Conservation (phyloP, 352 stramenopile genomes). For the Phytophthora gonapodyides region DNA sequence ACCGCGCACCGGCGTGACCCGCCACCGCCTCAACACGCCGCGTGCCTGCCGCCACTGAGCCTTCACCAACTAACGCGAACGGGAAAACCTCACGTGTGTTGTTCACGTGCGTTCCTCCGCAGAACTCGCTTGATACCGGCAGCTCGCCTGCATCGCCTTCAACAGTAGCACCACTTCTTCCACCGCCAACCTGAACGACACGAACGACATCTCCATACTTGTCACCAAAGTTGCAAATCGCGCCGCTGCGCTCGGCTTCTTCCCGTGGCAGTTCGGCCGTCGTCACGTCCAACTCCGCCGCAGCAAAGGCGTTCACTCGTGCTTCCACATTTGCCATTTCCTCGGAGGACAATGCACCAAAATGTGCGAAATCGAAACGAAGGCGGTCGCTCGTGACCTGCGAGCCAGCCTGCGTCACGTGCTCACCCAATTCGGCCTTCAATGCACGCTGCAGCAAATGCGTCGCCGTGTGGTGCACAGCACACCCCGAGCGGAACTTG, state of each 20-base stretch:
- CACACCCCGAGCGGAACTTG: constrained; percentile 53
- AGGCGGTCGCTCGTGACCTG: constrained; percentile 64
- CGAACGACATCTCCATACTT: constrained; percentile 84
- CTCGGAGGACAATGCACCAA: constrained; percentile 64
- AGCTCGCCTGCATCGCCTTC: not conserved
- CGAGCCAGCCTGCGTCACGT: constrained; percentile 77
- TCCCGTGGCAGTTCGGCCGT: constrained; percentile 50
- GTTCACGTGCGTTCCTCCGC: constrained; percentile 71
- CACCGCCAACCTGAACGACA: constrained; percentile 63
- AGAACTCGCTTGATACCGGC: constrained; percentile 67
- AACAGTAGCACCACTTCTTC: not conserved
- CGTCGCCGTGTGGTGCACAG: constrained; percentile 78
- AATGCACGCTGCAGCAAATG: constrained; percentile 78
- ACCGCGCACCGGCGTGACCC: constrained; percentile 50
- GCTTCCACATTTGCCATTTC: constrained; percentile 63
- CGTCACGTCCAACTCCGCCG: constrained; percentile 40
- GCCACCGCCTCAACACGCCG: constrained; percentile 72
- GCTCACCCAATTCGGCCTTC: constrained; percentile 65
- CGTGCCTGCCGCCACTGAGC: constrained; percentile 78
- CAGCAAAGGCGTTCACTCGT: constrained; percentile 63
- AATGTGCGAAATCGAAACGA: constrained; percentile 86
- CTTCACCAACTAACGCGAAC: constrained; percentile 77
- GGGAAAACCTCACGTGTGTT: constrained; percentile 60
- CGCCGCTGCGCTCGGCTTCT: constrained; percentile 62
- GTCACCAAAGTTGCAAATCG: constrained; percentile 83